These are phyloP conservation scores for Coniferiporia sulphurascens DNA, from an alignment of 1,284 basidiomycete species.

Conservation along the genomic window DNA sequence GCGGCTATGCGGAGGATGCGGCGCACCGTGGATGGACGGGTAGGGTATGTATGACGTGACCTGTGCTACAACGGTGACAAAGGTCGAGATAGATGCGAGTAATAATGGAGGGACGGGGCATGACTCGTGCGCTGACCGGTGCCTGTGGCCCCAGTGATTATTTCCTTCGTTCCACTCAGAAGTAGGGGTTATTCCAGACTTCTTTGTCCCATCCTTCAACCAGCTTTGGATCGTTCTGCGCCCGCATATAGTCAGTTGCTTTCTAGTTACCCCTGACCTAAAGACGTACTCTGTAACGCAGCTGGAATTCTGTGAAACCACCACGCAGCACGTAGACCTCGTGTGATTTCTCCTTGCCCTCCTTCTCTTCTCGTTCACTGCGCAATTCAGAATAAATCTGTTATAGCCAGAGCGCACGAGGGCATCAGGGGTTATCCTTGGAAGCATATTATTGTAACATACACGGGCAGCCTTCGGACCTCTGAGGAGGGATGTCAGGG, in stretches of 20 bases:
- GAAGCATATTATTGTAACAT: slow-evolving; percentile 5
- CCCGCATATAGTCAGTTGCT: background rate
- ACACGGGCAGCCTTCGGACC: slow-evolving; percentile 74
- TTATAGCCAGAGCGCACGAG: background rate
- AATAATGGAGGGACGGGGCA: no score
- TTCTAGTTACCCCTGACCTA: background rate
- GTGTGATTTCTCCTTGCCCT: slow-evolving; percentile 39
- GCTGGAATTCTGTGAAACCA: slow-evolving; percentile 68
- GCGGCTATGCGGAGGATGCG: no score
- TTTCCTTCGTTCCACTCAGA: background rate
- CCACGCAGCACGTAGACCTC: slow-evolving; percentile 61
- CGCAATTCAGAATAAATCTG: slow-evolving; percentile 67
- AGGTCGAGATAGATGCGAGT: no score
- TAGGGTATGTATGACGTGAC: no score
- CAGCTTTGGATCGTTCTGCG: slow-evolving; percentile 58
- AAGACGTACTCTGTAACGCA: slow-evolving; percentile 52
- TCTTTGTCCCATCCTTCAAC: slow-evolving; percentile 72
- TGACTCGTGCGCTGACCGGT: no score
- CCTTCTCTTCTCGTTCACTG: slow-evolving; percentile 32
- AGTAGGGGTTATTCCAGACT: slow-evolving; percentile 38
- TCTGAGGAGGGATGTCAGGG: slow-evolving; percentile 31
- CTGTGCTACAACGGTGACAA: no score
- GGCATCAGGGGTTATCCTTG: background rate
- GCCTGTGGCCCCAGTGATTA: no score
- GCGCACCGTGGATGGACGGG: no score